Evolutionary conservation across 352 stramenopile species (phyloP), one percentile per base, ranked within the genome.

Genomic region (Pythium volutum): DNA sequence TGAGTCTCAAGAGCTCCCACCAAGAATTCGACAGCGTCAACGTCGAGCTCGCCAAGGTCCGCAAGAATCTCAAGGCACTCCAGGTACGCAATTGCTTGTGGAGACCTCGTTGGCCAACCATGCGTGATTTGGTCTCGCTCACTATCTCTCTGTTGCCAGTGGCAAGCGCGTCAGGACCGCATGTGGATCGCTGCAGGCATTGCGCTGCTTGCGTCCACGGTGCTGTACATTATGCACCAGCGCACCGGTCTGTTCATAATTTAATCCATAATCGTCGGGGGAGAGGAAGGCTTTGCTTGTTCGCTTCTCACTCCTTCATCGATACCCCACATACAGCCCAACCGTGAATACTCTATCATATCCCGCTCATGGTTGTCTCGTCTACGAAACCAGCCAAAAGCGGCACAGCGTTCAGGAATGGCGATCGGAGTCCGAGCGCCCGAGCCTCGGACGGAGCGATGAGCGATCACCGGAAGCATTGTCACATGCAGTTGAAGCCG

Each of bases 131-230:
- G 2, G 4, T 20, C 36, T 23, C 12, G 26, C 20, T 8, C 10
- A 36, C 6, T 36, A 36, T 26, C 41, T 7, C 8, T 18, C 15
- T 16, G 22, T 48, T 27, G 10, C n/a, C 54, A 91, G 73, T 93
- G 84, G 84, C 84, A 93, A 47, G 80, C 84, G 14, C 80, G 66
- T 10, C 79, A 89, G 58, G 84, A 93, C 60, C 75, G 76, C 43
- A 79, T 93, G 71, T 93, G 84, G 81, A 93, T 93, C 51, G 78
- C 65, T 9, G 79, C 84, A 1, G 81, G 84, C 20, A 66, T 93
- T 39, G 46, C 71, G 1, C 64, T 89, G n/a, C 67, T 93, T 14
- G 52, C 75, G 12, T 79, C 78, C 14, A 91, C 81, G 0, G 80
- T 91, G 43, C 50, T 87, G 8, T 88, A 81, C 66, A 93, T 93